These are phyloP conservation scores for Lagerstroemia speciosa DNA, from an alignment of 345 rosid species.

Conservation along the genomic window DNA sequence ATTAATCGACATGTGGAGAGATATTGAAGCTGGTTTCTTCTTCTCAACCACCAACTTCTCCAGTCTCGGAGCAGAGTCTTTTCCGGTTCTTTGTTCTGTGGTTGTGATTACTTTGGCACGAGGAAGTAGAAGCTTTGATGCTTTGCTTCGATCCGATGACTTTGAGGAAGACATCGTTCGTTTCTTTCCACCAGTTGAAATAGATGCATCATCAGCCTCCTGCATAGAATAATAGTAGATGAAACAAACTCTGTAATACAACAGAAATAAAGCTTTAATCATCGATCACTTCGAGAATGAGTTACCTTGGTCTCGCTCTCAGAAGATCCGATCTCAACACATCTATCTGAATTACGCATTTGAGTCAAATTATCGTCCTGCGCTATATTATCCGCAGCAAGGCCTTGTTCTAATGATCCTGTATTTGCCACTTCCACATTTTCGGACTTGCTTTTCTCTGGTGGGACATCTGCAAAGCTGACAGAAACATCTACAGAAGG, in stretches of 20 bases:
- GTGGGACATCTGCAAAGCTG: slow-evolving; percentile 10
- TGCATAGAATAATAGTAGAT: slow-evolving; percentile 12
- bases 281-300: neutral
- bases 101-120: slow-evolving; percentile 21
- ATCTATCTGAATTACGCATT: slow-evolving; percentile 15
- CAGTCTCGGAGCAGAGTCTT: slow-evolving; percentile 10
- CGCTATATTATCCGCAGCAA: slow-evolving; percentile 11
- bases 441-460: slow-evolving; percentile 12
- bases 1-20: slow-evolving; percentile 40
- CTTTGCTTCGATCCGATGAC: slow-evolving; percentile 17
- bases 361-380: slow-evolving; percentile 18
- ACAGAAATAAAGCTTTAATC: neutral
- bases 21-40: slow-evolving; percentile 30
- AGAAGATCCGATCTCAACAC: neutral
- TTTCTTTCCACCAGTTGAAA: slow-evolving; percentile 31
- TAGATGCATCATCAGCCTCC: slow-evolving; percentile 27
- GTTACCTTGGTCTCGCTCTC: slow-evolving; percentile 14
- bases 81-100: slow-evolving; percentile 23
- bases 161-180: slow-evolving; percentile 23
- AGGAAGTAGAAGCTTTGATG: slow-evolving; percentile 21
- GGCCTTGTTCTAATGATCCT: slow-evolving; percentile 14
- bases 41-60: slow-evolving; percentile 20
- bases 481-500: slow-evolving; percentile 15
- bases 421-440: slow-evolving; percentile 11
- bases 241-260: neutral